Evolutionary conservation across 2,329 filamentous ascomycete genomes (phyloP).

Genomic region (Claviceps digitariae): DNA sequence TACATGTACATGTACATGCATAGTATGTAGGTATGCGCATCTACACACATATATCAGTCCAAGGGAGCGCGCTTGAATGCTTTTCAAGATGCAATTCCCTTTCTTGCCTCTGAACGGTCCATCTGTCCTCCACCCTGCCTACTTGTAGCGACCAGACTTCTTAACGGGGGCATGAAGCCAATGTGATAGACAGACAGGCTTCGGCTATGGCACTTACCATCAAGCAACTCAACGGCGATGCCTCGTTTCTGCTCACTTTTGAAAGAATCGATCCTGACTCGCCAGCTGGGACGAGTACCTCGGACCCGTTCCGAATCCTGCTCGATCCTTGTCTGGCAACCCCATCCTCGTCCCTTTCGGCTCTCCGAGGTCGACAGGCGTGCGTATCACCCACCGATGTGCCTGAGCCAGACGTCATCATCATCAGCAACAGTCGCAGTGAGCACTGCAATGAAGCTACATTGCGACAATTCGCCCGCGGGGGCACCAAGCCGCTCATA

Average conservation of each 20-base stretch:
- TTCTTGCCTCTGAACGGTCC: not conserved
- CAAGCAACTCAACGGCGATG: slow-evolving; percentile 50
- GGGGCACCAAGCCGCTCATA: slow-evolving; percentile 43
- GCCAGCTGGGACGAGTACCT: not conserved
- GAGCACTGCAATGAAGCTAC: slow-evolving; percentile 62
- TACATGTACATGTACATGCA: no score
- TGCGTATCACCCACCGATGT: slow-evolving; percentile 36
- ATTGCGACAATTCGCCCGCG: slow-evolving; percentile 45
- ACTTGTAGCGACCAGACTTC: not conserved
- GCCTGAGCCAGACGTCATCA: slow-evolving; percentile 29
- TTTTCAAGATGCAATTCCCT: not conserved
- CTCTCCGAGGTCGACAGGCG: slow-evolving; percentile 38
- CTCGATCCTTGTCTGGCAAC: slow-evolving; percentile 60
- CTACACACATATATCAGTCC: not conserved
- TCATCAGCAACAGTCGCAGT: slow-evolving; percentile 34
- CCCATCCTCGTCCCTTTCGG: slow-evolving; percentile 45
- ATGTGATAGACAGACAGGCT: not conserved
- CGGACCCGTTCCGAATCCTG: slow-evolving; percentile 48
- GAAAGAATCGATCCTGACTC: slow-evolving; percentile 30
- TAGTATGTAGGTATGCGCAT: no score
- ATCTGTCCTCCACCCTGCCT: not conserved
- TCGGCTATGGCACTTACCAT: slow-evolving; percentile 46
- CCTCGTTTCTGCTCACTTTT: slow-evolving; percentile 52
- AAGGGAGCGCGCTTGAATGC: not conserved
- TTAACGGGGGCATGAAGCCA: not conserved